Evolutionary conservation across 768 basidiomycete species (phyloP).

Genomic region (Pisolithus tinctorius): DNA sequence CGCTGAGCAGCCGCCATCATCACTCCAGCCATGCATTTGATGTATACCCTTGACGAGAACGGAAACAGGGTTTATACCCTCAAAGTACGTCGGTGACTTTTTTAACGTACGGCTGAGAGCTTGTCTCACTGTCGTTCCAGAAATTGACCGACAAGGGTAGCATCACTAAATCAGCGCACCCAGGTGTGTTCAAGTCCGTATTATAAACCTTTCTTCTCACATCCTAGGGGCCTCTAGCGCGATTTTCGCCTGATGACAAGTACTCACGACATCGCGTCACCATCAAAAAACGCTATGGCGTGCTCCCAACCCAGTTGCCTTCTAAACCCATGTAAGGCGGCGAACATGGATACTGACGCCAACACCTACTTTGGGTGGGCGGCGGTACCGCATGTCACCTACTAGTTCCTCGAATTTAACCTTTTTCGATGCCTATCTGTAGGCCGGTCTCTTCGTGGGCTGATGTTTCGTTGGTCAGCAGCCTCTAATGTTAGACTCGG

Average conservation of each 20-base stretch:
- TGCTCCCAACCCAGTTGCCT: conserved; percentile 87
- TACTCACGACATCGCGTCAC: conserved; percentile 97
- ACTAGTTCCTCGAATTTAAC: too few species aligned
- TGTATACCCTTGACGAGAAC: conserved; percentile 78
- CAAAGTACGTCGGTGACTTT: conserved; percentile 51
- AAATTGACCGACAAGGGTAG: conserved; percentile 78
- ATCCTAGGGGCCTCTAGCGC: conserved; percentile 46
- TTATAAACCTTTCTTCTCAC: not conserved
- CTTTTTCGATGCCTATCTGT: too few species aligned
- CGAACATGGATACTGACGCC: not conserved
- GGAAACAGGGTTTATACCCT: conserved; percentile 89
- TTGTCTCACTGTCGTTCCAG: conserved; percentile 33
- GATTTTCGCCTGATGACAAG: conserved; percentile 99
- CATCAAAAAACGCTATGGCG: conserved; percentile 87
- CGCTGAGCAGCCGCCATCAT: not conserved
- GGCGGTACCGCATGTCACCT: too few species aligned
- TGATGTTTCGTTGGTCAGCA: too few species aligned
- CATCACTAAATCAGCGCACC: conserved; percentile 94
- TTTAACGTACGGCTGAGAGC: not conserved
- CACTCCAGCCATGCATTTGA: conserved; percentile 77
- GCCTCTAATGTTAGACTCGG: too few species aligned
- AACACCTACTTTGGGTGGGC: too few species aligned
- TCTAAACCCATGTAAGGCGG: conserved; percentile 70
- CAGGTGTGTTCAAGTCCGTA: conserved; percentile 50
- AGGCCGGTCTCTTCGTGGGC: too few species aligned